Evolutionary conservation across 2,329 filamentous ascomycete species (phyloP).

Genomic region (Fusarium lateritium): DNA sequence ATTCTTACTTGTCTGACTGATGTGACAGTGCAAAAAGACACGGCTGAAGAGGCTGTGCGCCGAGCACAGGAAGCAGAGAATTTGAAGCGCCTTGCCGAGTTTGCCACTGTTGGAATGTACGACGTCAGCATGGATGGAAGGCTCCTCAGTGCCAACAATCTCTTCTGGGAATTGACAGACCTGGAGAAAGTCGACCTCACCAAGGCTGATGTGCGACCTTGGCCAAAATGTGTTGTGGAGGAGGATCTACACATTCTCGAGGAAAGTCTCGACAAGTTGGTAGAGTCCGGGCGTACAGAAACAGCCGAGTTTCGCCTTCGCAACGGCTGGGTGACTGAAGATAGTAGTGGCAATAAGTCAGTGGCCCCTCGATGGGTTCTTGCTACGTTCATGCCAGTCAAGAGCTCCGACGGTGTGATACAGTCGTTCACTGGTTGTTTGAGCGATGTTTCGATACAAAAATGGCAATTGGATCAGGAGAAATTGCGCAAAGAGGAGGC

Average conservation of each 20-base stretch:
- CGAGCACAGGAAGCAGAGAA: constrained; percentile 68
- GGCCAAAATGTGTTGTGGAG: constrained; percentile 60
- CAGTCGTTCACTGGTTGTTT: constrained; percentile 64
- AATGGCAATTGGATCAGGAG: constrained; percentile 66
- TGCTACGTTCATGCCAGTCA: constrained; percentile 66
- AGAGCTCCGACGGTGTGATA: constrained; percentile 61
- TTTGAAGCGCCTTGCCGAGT: constrained; percentile 68
- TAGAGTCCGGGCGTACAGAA: constrained; percentile 59
- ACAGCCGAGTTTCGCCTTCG: constrained; percentile 65
- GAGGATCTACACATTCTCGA: constrained; percentile 61
- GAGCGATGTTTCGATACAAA: constrained; percentile 65
- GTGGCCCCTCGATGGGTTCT: constrained; percentile 64
- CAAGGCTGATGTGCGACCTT: constrained; percentile 59
- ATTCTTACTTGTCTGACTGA: constrained; percentile 67
- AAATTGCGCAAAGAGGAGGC: constrained; percentile 68
- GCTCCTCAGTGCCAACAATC: constrained; percentile 66
- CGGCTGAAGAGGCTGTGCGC: constrained; percentile 63
- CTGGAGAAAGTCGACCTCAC: constrained; percentile 60
- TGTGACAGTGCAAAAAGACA: constrained; percentile 65
- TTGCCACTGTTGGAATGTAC: constrained; percentile 69
- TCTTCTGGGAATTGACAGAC: constrained; percentile 68
- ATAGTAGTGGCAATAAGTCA: constrained; percentile 60
- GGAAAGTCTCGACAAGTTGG: constrained; percentile 58
- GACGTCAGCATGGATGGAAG: constrained; percentile 67
- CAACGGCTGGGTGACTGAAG: constrained; percentile 62